Evolutionary conservation across 345 rosid genomes (phyloP), one percentile per base, ranked within the genome.

Genomic region (Linum lewisii): DNA sequence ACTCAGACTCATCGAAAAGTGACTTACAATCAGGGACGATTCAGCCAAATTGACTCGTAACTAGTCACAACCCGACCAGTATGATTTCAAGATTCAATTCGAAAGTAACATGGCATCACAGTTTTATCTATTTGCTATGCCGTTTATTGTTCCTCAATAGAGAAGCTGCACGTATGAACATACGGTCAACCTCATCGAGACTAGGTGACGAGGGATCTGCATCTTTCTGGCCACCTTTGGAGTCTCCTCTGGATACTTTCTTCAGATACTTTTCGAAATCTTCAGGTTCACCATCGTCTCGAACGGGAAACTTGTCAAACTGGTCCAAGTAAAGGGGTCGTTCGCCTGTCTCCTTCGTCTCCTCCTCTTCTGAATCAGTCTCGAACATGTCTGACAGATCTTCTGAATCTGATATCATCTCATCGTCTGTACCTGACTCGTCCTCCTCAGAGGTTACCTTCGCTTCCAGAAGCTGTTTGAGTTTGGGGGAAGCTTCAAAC

Each of bases 331-430:
- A 85, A 38, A 89, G 85, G 14, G 80, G 82, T 6, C 65, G 74
- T 63, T 76, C 78, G 53, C 72, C 67, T 51, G 57, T 73, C 61
- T 73, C 81, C 64, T 76, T 77, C 0, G 69, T 65, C n/a, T 86
- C 94, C 20, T 89, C 95, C 52, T 76, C 25, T 23, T 81, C 95
- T 0, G 88, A 81, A 58, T 93, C 94, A 0, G 92, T 87, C 83
- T 82, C 92, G 24, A 89, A 93, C 52, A 93, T 79, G 69, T 92
- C 98, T 0, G 95, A 86, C 25, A 92, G 70, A 66, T 88, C 84
- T 61, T 84, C 95, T 8, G 84, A 84, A 67, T 86, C 94, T 1
- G 91, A 83, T 49, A 55, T 66, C 63, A 75, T 56, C 22, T 64
- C 75, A 23, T 71, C 65, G 63, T 82, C 91, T 6, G 49, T 29